Evolutionary conservation across 2,329 filamentous ascomycete genomes (phyloP).

Genomic region (Aspergillus hortae): DNA sequence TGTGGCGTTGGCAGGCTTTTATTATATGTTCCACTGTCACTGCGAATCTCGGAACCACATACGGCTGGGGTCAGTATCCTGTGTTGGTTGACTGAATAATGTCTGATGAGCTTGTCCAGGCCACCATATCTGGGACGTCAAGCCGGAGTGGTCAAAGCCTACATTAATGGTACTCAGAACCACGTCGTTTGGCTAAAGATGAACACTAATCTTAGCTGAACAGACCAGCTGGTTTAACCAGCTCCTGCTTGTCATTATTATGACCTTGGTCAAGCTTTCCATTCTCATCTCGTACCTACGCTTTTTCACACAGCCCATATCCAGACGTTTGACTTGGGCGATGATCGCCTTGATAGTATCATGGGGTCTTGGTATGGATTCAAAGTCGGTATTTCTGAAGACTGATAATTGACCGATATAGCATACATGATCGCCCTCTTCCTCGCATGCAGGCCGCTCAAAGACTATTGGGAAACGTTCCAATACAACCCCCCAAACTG

Average conservation of each 20-base stretch:
- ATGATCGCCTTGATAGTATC: not conserved
- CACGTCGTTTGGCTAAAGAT: not conserved
- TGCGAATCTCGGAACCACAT: conserved; percentile 1
- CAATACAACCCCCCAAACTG: not conserved
- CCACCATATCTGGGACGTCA: not conserved
- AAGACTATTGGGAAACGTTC: not conserved
- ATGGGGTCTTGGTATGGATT: not conserved
- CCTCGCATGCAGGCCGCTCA: not conserved
- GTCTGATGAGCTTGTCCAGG: not conserved
- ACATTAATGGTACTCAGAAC: not conserved
- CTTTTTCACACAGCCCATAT: not conserved
- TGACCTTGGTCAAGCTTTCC: conserved; percentile 5
- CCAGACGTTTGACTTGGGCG: not conserved
- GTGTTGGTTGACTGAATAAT: not conserved
- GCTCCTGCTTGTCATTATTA: conserved; percentile 1
- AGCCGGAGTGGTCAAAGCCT: not conserved
- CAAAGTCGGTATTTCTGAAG: too few relatives aligned
- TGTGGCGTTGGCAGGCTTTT: not conserved
- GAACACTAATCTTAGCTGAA: not conserved
- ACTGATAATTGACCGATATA: not conserved
- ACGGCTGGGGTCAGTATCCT: conserved; percentile 5
- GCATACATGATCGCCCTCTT: not conserved
- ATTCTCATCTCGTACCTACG: conserved; percentile 5
- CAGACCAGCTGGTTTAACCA: conserved; percentile 2
- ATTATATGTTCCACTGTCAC: conserved; percentile 2